Base-by-base conservation (phyloP, 2,329 filamentous ascomycete genomes). In the Pseudofabraea citricarpa region DNA sequence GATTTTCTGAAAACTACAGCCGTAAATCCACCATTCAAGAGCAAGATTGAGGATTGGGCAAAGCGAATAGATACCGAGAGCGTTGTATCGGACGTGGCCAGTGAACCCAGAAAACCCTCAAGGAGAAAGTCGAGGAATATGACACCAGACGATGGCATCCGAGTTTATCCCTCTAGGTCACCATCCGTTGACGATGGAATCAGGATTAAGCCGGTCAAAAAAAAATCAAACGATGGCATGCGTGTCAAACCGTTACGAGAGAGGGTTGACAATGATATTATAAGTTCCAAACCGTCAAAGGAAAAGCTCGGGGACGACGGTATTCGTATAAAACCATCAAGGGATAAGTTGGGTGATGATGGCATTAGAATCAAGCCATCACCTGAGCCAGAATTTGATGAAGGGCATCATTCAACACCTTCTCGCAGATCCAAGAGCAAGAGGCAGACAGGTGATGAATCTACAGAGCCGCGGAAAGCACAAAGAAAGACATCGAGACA, bases 41-140 rank as follows among this genome's bases (percentile, higher is more conserved):
- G 66, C 52, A 83, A 82, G 59, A 75, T 84, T 49, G 73, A 75
- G 50, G 74, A 79, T 37, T 84, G 80, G 81, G 79, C 77, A 1
- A 54, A 56, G 32, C 47, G 36, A 16, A 21, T 32, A n/a, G 26
- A 24, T 21, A 22, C 20, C n/a, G 46, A 46, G 32, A 45, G 40
- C 24, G 27, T 41, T 10, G 44, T 31, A 33, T 27, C 10, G 26
- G 44, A 48, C 16, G 41, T 23, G 10, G 37, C 29, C 13, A 40
- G 50, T 22, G 35, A 16, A 41, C 32, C 48, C 7, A 35, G 35
- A 3, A 50, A 27, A 16, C 24, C 29, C 9, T 40, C 23, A 32
- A 50, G 33, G 36, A 44, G 29, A 26, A 51, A 44, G 10, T 31
- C 27, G 16, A 31, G 16, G 16, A n/a, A 31, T 15, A 5, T 15